Percentiles rank a stretch among this genome's conserved stretches.
phyloP scores from a whole-genome alignment of 179 eudicot species.

The Dionaea muscipula region DNA sequence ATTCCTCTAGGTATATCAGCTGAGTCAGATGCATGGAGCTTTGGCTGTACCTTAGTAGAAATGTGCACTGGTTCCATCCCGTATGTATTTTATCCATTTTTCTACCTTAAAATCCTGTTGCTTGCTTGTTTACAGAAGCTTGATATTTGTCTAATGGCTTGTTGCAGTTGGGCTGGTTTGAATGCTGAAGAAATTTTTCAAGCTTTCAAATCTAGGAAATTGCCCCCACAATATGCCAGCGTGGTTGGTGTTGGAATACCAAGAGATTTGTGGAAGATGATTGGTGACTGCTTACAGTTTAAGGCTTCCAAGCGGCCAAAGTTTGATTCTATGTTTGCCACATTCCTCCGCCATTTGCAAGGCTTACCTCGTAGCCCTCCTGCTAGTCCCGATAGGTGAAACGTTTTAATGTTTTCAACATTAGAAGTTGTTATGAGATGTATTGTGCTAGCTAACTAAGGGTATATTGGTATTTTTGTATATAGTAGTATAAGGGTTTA shows the following conservation, averaged over 20 bases:
- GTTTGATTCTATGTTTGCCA: slow-evolving; percentile 76
- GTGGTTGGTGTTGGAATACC: slow-evolving; percentile 98
- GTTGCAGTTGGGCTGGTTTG: slow-evolving; percentile 82
- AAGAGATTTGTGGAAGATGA: slow-evolving; percentile 96
- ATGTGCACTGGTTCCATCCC: slow-evolving; percentile 98
- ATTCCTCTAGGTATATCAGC: slow-evolving; percentile 85
- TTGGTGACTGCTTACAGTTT: slow-evolving; percentile 88
- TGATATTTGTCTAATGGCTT: not conserved
- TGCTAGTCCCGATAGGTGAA: slow-evolving; percentile 87
- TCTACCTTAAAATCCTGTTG: not conserved
- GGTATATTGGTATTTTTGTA: too few relatives aligned
- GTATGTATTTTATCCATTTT: slow-evolving; percentile 34
- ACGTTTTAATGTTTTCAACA: slow-evolving; percentile 6
- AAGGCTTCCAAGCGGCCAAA: slow-evolving; percentile 83
- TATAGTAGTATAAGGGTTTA: too few relatives aligned
- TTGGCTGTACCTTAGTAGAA: slow-evolving; percentile 97
- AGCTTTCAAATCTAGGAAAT: slow-evolving; percentile 60
- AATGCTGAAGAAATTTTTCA: slow-evolving; percentile 89
- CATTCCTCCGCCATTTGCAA: slow-evolving; percentile 89
- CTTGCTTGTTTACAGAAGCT: not conserved
- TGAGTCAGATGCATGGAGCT: slow-evolving; percentile 99
- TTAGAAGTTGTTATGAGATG: too few relatives aligned
- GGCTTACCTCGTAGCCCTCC: slow-evolving; percentile 90
- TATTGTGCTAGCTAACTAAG: too few relatives aligned
- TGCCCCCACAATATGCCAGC: slow-evolving; percentile 96